Percentiles rank a stretch among this genome's conserved stretches.
Evolutionary conservation across 129 eudicot genomes (phyloP).

Genomic region (Calendula officinalis): DNA sequence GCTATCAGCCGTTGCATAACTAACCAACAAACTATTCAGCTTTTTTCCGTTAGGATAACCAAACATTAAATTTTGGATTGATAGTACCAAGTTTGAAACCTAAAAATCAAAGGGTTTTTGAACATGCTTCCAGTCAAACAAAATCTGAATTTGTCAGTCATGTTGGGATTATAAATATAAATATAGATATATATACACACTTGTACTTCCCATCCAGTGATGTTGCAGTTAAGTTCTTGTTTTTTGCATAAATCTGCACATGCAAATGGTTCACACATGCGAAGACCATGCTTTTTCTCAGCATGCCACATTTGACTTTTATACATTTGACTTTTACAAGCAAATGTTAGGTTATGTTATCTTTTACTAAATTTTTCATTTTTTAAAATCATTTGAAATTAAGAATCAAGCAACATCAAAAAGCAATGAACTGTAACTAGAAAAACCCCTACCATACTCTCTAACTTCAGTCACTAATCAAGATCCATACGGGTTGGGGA

Average conservation of each 20-base stretch:
- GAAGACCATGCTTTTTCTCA: constrained; percentile 55
- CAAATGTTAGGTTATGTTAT: constrained; percentile 51
- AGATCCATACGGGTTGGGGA: constrained; percentile 25
- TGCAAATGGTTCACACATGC: constrained; percentile 63
- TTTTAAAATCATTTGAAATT: constrained; percentile 18
- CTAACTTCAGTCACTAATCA: constrained; percentile 25
- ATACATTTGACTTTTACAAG: constrained; percentile 30
- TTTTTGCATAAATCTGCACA: constrained; percentile 58
- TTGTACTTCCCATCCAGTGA: constrained; percentile 35
- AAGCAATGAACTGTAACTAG: constrained; percentile 34
- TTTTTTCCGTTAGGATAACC: too few species aligned
- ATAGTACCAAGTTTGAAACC: constrained; percentile 7
- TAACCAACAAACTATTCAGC: too few species aligned
- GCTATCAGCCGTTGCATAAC: too few species aligned
- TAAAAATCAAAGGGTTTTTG: constrained; percentile 27
- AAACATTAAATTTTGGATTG: background rate
- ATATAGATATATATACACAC: background rate
- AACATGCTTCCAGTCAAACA: constrained; percentile 27
- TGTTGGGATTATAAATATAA: constrained; percentile 11
- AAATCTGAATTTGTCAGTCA: constrained; percentile 33
- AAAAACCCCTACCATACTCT: constrained; percentile 31
- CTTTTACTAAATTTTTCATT: constrained; percentile 54
- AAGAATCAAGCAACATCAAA: constrained; percentile 27
- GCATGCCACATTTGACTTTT: constrained; percentile 47
- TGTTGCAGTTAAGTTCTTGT: constrained; percentile 41